Base-by-base conservation (phyloP, 306 rosid species). In the Vicia villosa region DNA sequence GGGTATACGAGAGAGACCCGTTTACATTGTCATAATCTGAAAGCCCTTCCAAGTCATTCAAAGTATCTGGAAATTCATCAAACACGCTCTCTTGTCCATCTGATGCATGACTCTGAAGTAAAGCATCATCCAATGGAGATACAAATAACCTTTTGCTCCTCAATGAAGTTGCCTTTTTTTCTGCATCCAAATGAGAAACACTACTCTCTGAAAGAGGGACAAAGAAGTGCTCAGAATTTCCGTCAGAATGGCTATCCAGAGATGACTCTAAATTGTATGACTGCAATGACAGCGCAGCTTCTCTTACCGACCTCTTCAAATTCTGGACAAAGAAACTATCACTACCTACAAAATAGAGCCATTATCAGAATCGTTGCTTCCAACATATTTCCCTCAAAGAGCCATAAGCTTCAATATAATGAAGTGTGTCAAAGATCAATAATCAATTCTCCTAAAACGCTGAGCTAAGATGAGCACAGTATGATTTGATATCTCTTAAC, bases 261-360 rank as follows among this genome's bases (percentile, higher is more conserved):
- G 89, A 84, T 15, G 88, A 79, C 65, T 83, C 89, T 32, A 88
- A 84, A 80, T 76, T 86, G 62, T 77, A 65, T 56, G 86, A 77
- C 51, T 61, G 85, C 78, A 78, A 49, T 12, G 92, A 83, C 75
- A 95, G 66, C 36, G 97, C 99, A 24, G 96, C 96, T 79, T 91
- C 96, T 70, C 99, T 91, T 54, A 95, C 99, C 2, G 97, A 84
- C 81, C 89, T 95, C 87, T 82, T 95, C 74, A 95, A 67, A 78
- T 86, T 87, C 69, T 87, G 92, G 79, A 87, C 73, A 65, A 69
- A 89, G 15, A 56, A 79, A 81, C 63, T 77, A 76, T 84, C 95
- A 58, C 69, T 67, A 57, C 80, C 78, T 72, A 56, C 61, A 80
- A 46, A 67, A 71, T 36, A 81, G 56, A 65, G 51, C 57, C 61